Evolutionary conservation across 306 rosid species (phyloP), one percentile per base, ranked within the genome.

Genomic region (Cucumis cinereus): DNA sequence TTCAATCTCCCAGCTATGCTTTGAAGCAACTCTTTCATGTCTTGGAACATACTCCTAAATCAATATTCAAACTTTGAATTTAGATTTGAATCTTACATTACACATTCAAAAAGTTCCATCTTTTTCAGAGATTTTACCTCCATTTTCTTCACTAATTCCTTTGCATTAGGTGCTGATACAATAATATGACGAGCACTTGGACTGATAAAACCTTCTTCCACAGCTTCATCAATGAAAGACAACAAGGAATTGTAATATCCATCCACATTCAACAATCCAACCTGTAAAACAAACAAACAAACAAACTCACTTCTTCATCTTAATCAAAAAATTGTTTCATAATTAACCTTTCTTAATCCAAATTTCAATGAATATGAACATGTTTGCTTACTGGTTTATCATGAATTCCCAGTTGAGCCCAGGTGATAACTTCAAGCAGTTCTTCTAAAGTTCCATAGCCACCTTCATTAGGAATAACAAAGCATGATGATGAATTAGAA

Each of bases 371-470:
- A 33, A 16, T 16, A 30, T 23, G 33, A 19, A 53, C 56, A 8
- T 50, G 19, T 38, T 38, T 38, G 4, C 49, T 84, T 84, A 94
- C 98, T 41, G 98, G 98, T 79, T 94, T 94, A 77, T 94, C 98
- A 78, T 94, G 98, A 71, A 94, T 94, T 58, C 98, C 98, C 36
- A 94, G 95, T 77, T 94, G 98, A 45, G 98, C 98, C 98, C 98
- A 94, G 13, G 98, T 90, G 80, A 91, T 94, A 7, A 91, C 97
- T 76, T 94, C 98, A 59, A 94, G 98, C 80, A 94, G 96, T 86
- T 94, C 98, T 84, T 94, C 98, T 70, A 94, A 96, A 72, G 98
- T 94, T 20, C 98, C 98, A 82, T 94, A 94, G 3, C 98, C 98
- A 81, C 98, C 98, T 93, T 78, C 82, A 82, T 54, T 17, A 2